Evolutionary conservation across 306 rosid genomes (phyloP).

Genomic region (Vigna reflexopilosa): DNA sequence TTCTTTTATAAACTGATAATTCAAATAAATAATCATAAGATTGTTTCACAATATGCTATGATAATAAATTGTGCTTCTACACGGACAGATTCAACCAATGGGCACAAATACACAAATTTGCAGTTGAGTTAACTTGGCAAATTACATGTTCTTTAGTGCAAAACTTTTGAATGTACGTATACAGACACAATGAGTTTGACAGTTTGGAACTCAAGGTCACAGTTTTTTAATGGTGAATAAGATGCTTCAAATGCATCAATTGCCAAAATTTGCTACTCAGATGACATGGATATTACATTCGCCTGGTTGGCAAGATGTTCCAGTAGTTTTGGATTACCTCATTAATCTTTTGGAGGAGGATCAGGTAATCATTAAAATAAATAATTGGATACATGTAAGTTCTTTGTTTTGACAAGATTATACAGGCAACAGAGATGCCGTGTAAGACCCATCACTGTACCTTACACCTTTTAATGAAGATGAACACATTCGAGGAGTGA

Average conservation of each 20-base stretch:
- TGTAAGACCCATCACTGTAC: slow-evolving; percentile 50
- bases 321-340: slow-evolving; percentile 27
- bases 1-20: neutral
- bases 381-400: slow-evolving; percentile 35
- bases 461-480: slow-evolving; percentile 47
- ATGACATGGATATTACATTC: slow-evolving; percentile 32
- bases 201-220: neutral
- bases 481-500: slow-evolving; percentile 47
- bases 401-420: slow-evolving; percentile 32
- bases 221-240: neutral
- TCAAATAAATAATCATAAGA: neutral
- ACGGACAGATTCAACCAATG: neutral
- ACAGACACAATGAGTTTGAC: neutral
- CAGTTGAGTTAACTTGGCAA: neutral
- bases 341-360: slow-evolving; percentile 26
- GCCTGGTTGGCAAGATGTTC: slow-evolving; percentile 34
- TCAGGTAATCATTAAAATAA: slow-evolving; percentile 32
- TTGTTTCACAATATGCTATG: neutral
- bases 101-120: neutral
- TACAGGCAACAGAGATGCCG: slow-evolving; percentile 47
- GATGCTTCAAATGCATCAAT: slow-evolving; percentile 18
- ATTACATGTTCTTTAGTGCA: neutral
- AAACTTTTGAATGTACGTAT: neutral
- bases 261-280: neutral
- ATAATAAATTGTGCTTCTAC: neutral